Base-by-base conservation (phyloP, 1,139 yeast species). In the Pichia sp. region DNA sequence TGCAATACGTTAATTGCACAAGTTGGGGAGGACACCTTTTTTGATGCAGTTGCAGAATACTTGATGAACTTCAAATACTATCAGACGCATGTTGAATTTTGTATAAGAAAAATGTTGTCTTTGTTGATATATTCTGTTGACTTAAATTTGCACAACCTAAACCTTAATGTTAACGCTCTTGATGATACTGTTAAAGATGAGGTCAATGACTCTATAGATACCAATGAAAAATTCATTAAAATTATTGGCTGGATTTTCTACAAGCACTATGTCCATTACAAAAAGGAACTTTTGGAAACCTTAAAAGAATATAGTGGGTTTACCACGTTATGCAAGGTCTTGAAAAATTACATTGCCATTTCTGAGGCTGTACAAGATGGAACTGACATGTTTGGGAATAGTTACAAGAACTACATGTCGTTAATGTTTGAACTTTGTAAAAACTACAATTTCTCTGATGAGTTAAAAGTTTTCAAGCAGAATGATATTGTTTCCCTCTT, bases 401-500 rank as follows among this genome's bases (percentile, higher is more conserved):
- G 69, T 6, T 74, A 76, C 29, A 69, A 73, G 0, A 74, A 79
- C n/a, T 76, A 77, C 57, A 66, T 83, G 60, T 84, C 79, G 58
- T 65, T 83, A 24, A 62, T 80, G 51, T 83, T 76, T 63, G 84
- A 81, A 61, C 67, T 81, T 58, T 77, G 84, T 63, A 74, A 77
- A 55, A 74, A 74, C 45, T 55, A 55, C 46, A 76, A 80, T 59
- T 70, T 83, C 44, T 64, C 71, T 1, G 55, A 66, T 1, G 66
- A 69, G 54, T 69, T 86, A 49, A 71, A 71, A 7, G 69, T 76
- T 41, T 72, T 89, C 27, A 77, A 78, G 43, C 72, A 75, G 8
- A 74, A 80, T 44, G 81, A 87, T 54, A 73, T 88, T 16, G 75
- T 76, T 55, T 80, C 77, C 60, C 70, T 87, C 48, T 75, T 85